Evolutionary conservation across 1,284 basidiomycete species (phyloP), one percentile per base, ranked within the genome.

Genomic region (Leucoagaricus sp.): DNA sequence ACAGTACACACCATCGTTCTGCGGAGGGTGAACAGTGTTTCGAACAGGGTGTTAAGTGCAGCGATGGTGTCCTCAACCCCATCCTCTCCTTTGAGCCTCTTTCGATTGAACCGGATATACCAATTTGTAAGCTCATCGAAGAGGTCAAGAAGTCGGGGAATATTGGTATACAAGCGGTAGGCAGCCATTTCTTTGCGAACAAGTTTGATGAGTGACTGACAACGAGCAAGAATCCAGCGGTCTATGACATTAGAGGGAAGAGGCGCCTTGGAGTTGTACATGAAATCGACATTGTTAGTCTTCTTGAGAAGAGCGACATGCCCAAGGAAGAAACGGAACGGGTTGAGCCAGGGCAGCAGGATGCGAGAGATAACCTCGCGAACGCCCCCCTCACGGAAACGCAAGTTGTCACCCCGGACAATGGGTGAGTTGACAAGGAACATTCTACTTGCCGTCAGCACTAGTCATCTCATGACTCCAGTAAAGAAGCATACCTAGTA

Each of bases 91-190:
- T 99, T 99, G 58, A 99, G 78, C 28, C 97, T 85, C 63, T 89
- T 89, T 57, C 97, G 88, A 76, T 99, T 99, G 82, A 99, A 99
- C 53, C 97, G 94, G 67, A 99, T 99, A 76, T 99, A 99, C 96
- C 96, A 98, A 73, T 99, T 99, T 47, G 97, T 99, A 58, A 99
- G 81, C 73, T 99, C 97, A 65, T 97, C 94, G 46, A 99, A 85
- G 60, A 99, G 86, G 62, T 93, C 91, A 57, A 98, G 80, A 53
- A 99, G 78, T 28, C 93, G 85, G n/a, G 95, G 94, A 59, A 98
- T 94, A 75, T 99, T 93, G 58, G 95, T 98, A 75, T 99, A 99
- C n/a, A 99, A 83, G 57, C 96, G 85, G 76, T 99, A 99, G 10
- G 95, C 92, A 19, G 89, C 89, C 97, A 99, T 99, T 78, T 99